A percentile compares a stretch with the other conserved stretches of the same genome.
Conservation (phyloP, 2,329 filamentous ascomycete species). For the Arthrobotrys pseudoclavata region DNA sequence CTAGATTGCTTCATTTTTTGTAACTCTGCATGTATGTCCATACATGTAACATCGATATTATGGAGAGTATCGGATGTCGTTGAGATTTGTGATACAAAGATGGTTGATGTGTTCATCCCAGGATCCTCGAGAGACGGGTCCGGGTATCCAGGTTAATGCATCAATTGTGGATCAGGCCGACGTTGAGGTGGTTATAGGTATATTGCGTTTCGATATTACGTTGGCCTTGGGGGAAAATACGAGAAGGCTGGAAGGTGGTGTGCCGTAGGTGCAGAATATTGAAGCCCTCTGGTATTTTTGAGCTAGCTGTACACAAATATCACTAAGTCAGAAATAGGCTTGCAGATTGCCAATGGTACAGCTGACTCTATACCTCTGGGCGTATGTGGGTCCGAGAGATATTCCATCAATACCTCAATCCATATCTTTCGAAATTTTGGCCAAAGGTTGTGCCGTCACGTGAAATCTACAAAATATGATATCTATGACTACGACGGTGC, state of each 20-base stretch:
- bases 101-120: background rate
- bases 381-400: background rate
- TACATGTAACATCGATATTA: conserved; percentile 16
- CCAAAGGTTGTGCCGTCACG: too few relatives aligned
- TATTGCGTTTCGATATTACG: background rate
- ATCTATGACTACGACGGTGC: too few relatives aligned
- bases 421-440: background rate
- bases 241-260: background rate
- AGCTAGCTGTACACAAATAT: too few relatives aligned
- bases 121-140: background rate
- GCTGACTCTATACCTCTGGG: background rate
- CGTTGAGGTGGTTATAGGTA: background rate
- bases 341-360: too few relatives aligned
- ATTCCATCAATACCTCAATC: background rate
- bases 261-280: conserved; percentile 2
- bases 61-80: background rate
- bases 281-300: background rate
- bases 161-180: conserved; percentile 7
- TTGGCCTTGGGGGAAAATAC: too few relatives aligned
- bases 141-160: background rate
- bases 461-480: too few relatives aligned
- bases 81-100: background rate
- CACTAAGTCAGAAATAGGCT: too few relatives aligned
- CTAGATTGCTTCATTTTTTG: conserved; percentile 6
- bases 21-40: conserved; percentile 10